A percentile compares a stretch with the other conserved stretches of the same genome.
Evolutionary conservation across 306 rosid species (phyloP).

Genomic region (Cucurbita maxima): DNA sequence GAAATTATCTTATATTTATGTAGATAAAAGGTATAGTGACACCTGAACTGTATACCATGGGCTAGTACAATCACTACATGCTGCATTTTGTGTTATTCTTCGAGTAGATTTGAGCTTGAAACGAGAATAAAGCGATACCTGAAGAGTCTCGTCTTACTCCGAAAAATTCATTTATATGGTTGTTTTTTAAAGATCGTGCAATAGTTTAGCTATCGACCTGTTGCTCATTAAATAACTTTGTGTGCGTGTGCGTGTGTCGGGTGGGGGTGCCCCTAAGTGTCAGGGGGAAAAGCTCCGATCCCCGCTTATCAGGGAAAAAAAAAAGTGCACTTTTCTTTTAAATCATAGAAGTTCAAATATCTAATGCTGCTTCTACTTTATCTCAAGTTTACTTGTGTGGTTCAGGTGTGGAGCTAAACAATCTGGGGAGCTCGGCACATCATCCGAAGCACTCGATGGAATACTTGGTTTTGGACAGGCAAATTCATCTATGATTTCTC

Average conservation of each 20-base stretch:
- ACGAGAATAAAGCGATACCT: not conserved
- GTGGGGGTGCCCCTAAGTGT: no score
- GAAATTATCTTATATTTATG: not conserved
- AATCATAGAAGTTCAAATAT: not conserved
- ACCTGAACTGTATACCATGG: no score
- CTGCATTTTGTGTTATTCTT: not conserved
- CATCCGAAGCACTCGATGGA: constrained; percentile 57
- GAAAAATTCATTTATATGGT: not conserved
- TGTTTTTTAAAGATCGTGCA: not conserved
- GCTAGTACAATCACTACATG: not conserved
- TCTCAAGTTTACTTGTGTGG: not conserved
- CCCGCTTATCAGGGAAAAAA: no score
- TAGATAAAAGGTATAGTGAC: not conserved
- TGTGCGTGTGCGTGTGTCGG: no score
- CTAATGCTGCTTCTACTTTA: not conserved
- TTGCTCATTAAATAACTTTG: not conserved
- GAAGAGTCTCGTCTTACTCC: not conserved
- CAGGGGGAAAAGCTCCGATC: no score
- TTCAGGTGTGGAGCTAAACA: constrained; percentile 63
- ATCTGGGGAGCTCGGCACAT: constrained; percentile 38
- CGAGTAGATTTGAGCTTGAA: not conserved
- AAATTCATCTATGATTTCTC: constrained; percentile 79
- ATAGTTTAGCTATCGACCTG: not conserved
- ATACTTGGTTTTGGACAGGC: constrained; percentile 91
- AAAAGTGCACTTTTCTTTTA: no score